These are phyloP conservation scores for Tetradesmus obliquus DNA, from an alignment of 139 green algal genomes.

Conservation along the genomic window DNA sequence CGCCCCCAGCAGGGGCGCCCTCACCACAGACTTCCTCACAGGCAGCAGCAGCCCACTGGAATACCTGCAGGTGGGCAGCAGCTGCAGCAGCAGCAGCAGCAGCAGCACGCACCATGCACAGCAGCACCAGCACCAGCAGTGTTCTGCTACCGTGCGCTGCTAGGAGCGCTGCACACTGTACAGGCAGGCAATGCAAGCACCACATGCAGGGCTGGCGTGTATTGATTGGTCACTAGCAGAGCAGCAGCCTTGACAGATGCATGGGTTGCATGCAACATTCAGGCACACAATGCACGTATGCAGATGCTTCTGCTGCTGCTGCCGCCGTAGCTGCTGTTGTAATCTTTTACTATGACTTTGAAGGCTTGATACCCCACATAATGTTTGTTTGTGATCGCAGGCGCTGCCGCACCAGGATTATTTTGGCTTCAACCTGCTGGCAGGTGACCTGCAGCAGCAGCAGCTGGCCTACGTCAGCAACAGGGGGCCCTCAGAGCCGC, in stretches of 20 bases:
- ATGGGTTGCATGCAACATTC: background rate
- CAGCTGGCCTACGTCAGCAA: constrained; percentile 67
- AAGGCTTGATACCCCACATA: too few species aligned
- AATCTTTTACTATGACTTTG: too few species aligned
- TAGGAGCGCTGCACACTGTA: too few species aligned
- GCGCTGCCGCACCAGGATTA: constrained; percentile 46
- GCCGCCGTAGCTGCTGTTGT: background rate
- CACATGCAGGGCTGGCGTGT: background rate
- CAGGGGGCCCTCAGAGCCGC: background rate
- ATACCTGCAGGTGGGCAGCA: constrained; percentile 46
- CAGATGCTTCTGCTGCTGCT: background rate
- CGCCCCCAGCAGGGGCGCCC: constrained; percentile 59
- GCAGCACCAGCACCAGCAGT: background rate
- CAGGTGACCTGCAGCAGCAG: constrained; percentile 58
- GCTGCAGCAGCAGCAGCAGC: background rate
- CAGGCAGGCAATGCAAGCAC: too few species aligned
- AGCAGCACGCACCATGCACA: background rate
- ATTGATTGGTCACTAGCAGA: background rate
- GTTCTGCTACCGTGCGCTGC: too few species aligned
- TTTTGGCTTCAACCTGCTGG: constrained; percentile 73
- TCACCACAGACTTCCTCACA: constrained; percentile 65
- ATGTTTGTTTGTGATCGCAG: background rate
- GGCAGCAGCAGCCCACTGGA: constrained; percentile 37
- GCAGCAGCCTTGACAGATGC: too few species aligned
- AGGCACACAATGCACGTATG: too few species aligned